Evolutionary conservation across 805 yeast genomes (phyloP).

Genomic region (Kluyveromyces siamensis): DNA sequence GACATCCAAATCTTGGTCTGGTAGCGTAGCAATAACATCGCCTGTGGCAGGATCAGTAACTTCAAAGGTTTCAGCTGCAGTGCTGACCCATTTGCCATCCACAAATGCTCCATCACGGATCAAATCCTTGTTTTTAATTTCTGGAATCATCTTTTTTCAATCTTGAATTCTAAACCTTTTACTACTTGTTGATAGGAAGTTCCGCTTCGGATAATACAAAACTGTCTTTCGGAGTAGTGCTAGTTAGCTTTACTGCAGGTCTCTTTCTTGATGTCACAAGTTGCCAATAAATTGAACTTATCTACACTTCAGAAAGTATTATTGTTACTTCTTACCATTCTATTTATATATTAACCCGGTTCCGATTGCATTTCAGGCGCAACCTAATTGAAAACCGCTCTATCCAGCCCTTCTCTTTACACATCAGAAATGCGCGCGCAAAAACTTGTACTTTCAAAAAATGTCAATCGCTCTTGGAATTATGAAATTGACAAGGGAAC

Average conservation of each 20-base stretch:
- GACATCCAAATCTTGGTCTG: constrained; percentile 49
- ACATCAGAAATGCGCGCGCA: not conserved
- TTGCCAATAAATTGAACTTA: too few relatives aligned
- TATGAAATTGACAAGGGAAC: too few relatives aligned
- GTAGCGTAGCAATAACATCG: constrained; percentile 47
- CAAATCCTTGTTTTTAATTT: constrained; percentile 40
- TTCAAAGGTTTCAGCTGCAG: constrained; percentile 39
- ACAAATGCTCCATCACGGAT: constrained; percentile 52
- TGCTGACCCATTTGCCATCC: constrained; percentile 64
- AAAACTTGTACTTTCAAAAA: not conserved
- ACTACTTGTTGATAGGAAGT: not conserved
- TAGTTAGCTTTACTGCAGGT: too few relatives aligned
- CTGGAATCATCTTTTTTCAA: constrained; percentile 8
- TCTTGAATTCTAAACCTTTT: constrained; percentile 5
- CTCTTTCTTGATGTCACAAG: too few relatives aligned
- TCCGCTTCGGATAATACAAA: too few relatives aligned
- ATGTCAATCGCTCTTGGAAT: too few relatives aligned
- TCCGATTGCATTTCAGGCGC: too few relatives aligned
- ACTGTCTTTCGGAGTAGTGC: too few relatives aligned
- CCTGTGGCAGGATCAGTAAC: constrained; percentile 73
- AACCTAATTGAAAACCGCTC: too few relatives aligned
- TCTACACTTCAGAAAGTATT: too few relatives aligned
- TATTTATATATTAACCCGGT: not conserved
- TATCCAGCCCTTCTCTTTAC: too few relatives aligned
- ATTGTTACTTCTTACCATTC: not conserved